A percentile compares a stretch with the other conserved stretches of the same genome.
Conservation (phyloP, 2,329 filamentous ascomycete species). For the Lasiodiplodia gonubiensis region DNA sequence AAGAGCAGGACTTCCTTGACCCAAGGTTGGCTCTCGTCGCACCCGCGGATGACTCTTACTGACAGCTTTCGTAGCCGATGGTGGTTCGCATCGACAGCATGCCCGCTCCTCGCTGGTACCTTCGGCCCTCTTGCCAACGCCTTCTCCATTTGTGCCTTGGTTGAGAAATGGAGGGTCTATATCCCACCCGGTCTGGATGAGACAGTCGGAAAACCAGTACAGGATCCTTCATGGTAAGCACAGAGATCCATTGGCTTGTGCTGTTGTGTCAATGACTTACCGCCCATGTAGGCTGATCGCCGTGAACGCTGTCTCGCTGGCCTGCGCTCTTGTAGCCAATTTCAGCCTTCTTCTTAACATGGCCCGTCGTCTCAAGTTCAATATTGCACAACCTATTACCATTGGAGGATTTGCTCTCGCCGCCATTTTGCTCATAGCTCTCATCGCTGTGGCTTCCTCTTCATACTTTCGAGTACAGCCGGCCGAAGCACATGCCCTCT, state of each 20-base stretch:
- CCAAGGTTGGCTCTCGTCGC: conserved; percentile 44
- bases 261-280: conserved; percentile 7
- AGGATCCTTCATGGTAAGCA: conserved; percentile 59
- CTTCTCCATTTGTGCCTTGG: conserved; percentile 62
- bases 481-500: conserved; percentile 53
- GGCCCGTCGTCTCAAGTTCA: conserved; percentile 61
- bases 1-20: conserved; percentile 51
- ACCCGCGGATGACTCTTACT: neutral
- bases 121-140: conserved; percentile 63
- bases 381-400: conserved; percentile 64
- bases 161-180: conserved; percentile 61
- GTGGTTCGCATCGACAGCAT: conserved; percentile 67
- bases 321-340: conserved; percentile 61
- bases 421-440: conserved; percentile 59
- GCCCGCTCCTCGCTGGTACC: conserved; percentile 62
- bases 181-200: conserved; percentile 55
- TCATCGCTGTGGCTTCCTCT: conserved; percentile 56
- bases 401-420: conserved; percentile 65
- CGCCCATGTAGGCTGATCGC: conserved; percentile 52
- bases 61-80: conserved; percentile 50
- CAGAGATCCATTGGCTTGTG: neutral
- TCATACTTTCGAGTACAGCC: conserved; percentile 52
- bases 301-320: conserved; percentile 62
- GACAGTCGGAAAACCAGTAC: conserved; percentile 52
- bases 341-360: conserved; percentile 63